Base-by-base conservation (phyloP, 257 asterid species). In the Osmanthus fragrans region DNA sequence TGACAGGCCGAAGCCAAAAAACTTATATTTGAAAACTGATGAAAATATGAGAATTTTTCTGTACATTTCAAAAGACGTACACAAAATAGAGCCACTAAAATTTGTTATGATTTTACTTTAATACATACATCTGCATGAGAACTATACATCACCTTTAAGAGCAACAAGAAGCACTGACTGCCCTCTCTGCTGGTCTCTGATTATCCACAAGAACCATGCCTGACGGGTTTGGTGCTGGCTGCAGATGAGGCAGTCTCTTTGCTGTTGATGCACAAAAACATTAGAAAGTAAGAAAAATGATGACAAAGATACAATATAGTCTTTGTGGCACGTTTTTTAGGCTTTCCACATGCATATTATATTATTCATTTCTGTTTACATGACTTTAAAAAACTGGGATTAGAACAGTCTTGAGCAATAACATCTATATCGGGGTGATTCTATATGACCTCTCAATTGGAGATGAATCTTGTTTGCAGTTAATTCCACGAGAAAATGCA, bases 241-340 rank as follows among this genome's bases (percentile, higher is more conserved):
- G 97, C 79, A 92, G 77, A 71, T 92, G 93, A 23, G 97, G 96
- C 84, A 90, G 79, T 87, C 91, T 88, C 89, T 90, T 89, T 3
- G 94, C 97, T 92, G 97, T 72, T 84, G 42, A 72, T 63, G 73
- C 60, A 77, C 18, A 63, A 58, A 7, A 72, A 37, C 25, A 63
- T 63, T 63, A 63, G 16, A 72, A 58, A 34, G 69, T 60, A 11
- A 12, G 21, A 30, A 13, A 47, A 65, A 47, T 16, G 40, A 12
- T 58, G 66, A 58, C 3, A 63, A 25, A 27, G 19, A 21, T 60
- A 9, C 33, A 60, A 8, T 8, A 21, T 23, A 10, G 18, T 47
- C 49, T 42, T 11, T 4, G n/a, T 4, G 64, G 64, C 25, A 18
- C 11, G 18, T 42, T 42, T 42, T 42, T 42, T 4, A 42, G 49